Evolutionary conservation across 2,329 filamentous ascomycete genomes (phyloP).

Genomic region (Aureobasidium uvarum): DNA sequence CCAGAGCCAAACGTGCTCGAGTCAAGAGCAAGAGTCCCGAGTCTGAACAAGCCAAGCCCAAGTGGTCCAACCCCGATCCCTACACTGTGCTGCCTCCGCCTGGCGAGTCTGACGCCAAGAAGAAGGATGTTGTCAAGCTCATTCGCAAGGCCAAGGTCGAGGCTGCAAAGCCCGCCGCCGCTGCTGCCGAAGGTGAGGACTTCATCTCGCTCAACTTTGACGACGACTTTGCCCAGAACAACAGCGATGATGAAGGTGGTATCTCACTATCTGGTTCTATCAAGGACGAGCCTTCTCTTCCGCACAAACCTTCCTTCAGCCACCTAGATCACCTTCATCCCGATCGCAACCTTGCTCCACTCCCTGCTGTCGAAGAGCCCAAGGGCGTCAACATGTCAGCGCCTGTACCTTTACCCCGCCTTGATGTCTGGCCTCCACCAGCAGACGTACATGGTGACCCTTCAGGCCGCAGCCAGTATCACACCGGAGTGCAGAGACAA

Average conservation of each 20-base stretch:
- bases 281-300: not conserved
- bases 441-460: constrained; percentile 27
- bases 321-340: constrained; percentile 38
- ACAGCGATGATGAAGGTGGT: constrained; percentile 40
- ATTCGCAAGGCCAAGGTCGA: constrained; percentile 85
- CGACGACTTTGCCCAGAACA: constrained; percentile 45
- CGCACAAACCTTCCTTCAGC: constrained; percentile 34
- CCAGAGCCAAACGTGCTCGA: constrained; percentile 37
- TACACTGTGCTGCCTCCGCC: constrained; percentile 84
- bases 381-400: constrained; percentile 11
- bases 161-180: constrained; percentile 48
- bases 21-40: constrained; percentile 27
- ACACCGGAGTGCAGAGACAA: constrained; percentile 19
- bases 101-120: constrained; percentile 70
- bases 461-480: not conserved
- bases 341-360: constrained; percentile 22
- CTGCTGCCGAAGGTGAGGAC: constrained; percentile 58
- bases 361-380: not conserved
- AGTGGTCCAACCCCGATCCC: constrained; percentile 95
- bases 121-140: constrained; percentile 81
- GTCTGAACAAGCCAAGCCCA: constrained; percentile 52
- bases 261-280: constrained; percentile 27
- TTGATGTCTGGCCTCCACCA: constrained; percentile 30
- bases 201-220: constrained; percentile 84
- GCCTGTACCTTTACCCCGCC: constrained; percentile 10